These are phyloP conservation scores for Flueggea neowawraea DNA, from an alignment of 441 rosid genomes.

Conservation along the genomic window DNA sequence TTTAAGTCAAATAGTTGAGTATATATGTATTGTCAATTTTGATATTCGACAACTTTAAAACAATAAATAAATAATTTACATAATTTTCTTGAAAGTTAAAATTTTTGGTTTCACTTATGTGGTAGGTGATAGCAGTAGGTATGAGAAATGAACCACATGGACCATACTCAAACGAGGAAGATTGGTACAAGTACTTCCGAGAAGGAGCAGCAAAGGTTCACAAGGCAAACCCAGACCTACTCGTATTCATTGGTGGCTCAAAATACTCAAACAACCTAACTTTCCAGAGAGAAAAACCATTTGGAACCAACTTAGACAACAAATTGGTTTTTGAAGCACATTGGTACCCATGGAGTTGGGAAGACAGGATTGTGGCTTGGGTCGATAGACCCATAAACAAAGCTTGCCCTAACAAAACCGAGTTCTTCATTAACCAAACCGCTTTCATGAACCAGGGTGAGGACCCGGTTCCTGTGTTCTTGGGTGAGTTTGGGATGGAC, in stretches of 20 bases:
- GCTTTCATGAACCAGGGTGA: conserved; percentile 13
- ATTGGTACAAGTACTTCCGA: conserved; percentile 23
- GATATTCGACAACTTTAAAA: no score
- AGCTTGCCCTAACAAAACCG: conserved; percentile 6
- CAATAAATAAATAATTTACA: no score
- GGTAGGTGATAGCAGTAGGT: neutral
- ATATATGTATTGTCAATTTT: no score
- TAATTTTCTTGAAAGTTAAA: no score
- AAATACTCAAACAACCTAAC: conserved; percentile 17
- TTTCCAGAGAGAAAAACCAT: conserved; percentile 8
- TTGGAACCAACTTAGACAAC: conserved; percentile 10
- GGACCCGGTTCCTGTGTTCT: conserved; percentile 17
- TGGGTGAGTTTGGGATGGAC: conserved; percentile 28
- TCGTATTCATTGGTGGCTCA: conserved; percentile 22
- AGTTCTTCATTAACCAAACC: conserved; percentile 6
- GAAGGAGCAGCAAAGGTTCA: conserved; percentile 20
- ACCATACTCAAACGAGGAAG: conserved; percentile 3
- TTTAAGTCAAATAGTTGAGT: no score
- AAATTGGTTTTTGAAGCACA: conserved; percentile 28
- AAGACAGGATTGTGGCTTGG: conserved; percentile 6
- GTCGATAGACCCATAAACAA: conserved; percentile 11
- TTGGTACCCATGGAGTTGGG: conserved; percentile 25
- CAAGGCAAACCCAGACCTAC: conserved; percentile 24
- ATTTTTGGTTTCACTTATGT: no score
- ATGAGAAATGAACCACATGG: conserved; percentile 8